Evolutionary conservation across 345 rosid genomes (phyloP), one percentile per base, ranked within the genome.

Genomic region (Garcia nutans): DNA sequence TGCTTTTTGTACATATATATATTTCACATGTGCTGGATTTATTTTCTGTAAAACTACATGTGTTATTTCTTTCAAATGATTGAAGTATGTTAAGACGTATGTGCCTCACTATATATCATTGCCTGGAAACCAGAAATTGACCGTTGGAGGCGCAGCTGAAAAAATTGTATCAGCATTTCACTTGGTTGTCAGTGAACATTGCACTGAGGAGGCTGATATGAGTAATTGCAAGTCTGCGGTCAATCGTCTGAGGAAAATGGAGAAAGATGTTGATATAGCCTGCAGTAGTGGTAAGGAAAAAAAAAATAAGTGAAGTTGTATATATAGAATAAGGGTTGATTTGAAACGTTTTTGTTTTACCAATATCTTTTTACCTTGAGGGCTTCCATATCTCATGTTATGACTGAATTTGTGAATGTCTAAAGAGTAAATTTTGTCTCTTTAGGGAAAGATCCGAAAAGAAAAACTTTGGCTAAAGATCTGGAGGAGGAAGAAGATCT

Each of bases 141-240:
- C 93, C 20, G 74, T 89, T 74, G 97, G 99, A 69, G 87, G 96
- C 59, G 77, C 86, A 17, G 93, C 97, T 55, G 98, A 96, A 86
- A 93, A 92, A 87, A 92, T 96, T 77, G 89, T 93, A 55, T 93
- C 98, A 0, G 98, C 99, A 20, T 91, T 87, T 81, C 93, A 93
- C 80, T 44, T 72, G 87, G 87, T 96, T 23, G 86, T 88, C 54
- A 84, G 89, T 73, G 99, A 93, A 45, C 90, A 87, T 58, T 75
- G 86, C n/a, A 87, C 83, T 60, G 97, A 96, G 82, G 99, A 93
- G 74, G 88, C 82, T 58, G 97, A 92, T 84, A 92, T 90, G 95
- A 88, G 73, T 58, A 89, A 85, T 74, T 96, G 98, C 74, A 90
- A 89, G 77, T 88, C 98, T 71, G 88, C 88, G 2, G 86, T 87